phyloP scores from a whole-genome alignment of 192 early-diverging fungal species.

The Backusella westeae region DNA sequence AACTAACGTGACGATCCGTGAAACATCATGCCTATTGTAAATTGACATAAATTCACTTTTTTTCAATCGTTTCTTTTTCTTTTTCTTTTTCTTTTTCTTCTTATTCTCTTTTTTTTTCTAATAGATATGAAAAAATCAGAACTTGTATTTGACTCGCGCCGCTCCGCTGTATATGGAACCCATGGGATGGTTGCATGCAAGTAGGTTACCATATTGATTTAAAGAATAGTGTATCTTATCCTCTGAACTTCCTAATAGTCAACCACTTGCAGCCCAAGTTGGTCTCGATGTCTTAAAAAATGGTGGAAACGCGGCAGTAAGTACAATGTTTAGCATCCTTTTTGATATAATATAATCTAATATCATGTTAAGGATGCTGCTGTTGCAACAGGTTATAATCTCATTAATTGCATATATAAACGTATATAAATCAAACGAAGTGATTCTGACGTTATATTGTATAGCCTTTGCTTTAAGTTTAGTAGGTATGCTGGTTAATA shows the following conservation, averaged over 20 bases:
- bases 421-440: background rate
- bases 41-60: background rate
- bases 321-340: background rate
- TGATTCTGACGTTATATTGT: background rate
- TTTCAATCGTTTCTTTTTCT: background rate
- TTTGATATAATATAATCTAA: background rate
- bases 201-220: conserved; percentile 4
- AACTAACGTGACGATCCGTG: too few species aligned
- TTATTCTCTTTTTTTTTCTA: background rate
- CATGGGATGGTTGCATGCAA: conserved; percentile 43
- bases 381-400: conserved; percentile 43
- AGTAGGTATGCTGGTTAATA: conserved; percentile 38
- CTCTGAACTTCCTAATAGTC: conserved; percentile 35
- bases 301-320: conserved; percentile 77
- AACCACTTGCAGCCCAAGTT: conserved; percentile 67
- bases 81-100: background rate
- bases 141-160: background rate
- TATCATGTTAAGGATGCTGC: conserved; percentile 45
- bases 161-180: background rate
- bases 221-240: background rate
- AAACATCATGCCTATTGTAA: too few species aligned
- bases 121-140: background rate
- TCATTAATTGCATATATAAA: background rate
- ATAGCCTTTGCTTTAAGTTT: conserved; percentile 64
- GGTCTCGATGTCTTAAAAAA: conserved; percentile 57